phyloP scores from a whole-genome alignment of 108 stramenopile species.

The Cylindrotheca closterium region DNA sequence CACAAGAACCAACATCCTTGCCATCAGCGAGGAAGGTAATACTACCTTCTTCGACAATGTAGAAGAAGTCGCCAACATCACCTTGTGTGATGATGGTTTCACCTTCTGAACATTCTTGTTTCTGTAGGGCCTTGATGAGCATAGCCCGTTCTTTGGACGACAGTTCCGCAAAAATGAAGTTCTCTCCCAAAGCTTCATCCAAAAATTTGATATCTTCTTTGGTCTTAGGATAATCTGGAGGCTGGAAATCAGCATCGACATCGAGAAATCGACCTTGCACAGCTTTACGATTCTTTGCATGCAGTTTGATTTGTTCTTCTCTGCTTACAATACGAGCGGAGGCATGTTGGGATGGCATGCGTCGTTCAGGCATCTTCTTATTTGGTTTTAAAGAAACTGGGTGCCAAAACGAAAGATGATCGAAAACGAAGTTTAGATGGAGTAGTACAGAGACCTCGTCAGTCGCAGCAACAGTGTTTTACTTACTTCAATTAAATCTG shows the following conservation, averaged over 20 bases:
- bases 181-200: conserved; percentile 45
- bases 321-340: conserved; percentile 13
- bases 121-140: conserved; percentile 75
- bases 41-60: conserved; percentile 64
- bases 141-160: conserved; percentile 32
- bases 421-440: too few relatives aligned
- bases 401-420: too few relatives aligned
- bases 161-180: conserved; percentile 81
- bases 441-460: too few relatives aligned
- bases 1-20: conserved; percentile 60
- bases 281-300: conserved; percentile 29
- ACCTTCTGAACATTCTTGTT: conserved; percentile 39
- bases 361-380: background rate
- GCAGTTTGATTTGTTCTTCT: conserved; percentile 30
- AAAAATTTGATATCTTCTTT: conserved; percentile 50
- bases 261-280: conserved; percentile 32
- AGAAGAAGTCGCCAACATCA: conserved; percentile 88
- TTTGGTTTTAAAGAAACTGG: too few relatives aligned
- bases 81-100: conserved; percentile 82
- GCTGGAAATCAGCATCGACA: conserved; percentile 26
- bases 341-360: conserved; percentile 1
- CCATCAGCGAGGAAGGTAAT: conserved; percentile 71
- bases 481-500: too few relatives aligned
- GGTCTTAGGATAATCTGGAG: conserved; percentile 51
- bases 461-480: too few relatives aligned